Evolutionary conservation across 805 yeast genomes (phyloP).

Genomic region (Saitoella complicata): DNA sequence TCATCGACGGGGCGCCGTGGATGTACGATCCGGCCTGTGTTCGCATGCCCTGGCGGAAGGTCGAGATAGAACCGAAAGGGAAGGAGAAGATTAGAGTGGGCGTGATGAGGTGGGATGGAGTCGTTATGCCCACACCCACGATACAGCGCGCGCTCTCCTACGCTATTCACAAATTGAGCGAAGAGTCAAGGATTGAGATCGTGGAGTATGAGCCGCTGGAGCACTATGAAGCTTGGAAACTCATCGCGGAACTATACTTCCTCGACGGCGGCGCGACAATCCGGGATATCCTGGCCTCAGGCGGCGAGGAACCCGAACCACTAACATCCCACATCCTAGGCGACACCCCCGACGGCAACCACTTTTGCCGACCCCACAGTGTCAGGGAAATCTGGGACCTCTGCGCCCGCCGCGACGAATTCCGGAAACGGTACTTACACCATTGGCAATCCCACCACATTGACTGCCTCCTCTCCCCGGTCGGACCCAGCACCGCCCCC

Average conservation of each 20-base stretch:
- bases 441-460: slow-evolving; percentile 29
- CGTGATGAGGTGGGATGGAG: slow-evolving; percentile 32
- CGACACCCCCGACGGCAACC: slow-evolving; percentile 25
- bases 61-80: slow-evolving; percentile 13
- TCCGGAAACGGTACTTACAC: slow-evolving; percentile 41
- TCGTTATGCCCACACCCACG: slow-evolving; percentile 37
- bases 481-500: slow-evolving; percentile 58
- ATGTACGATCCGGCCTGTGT: slow-evolving; percentile 29
- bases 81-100: slow-evolving; percentile 24
- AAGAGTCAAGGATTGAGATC: slow-evolving; percentile 30
- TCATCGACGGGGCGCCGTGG: slow-evolving; percentile 40
- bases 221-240: slow-evolving; percentile 18
- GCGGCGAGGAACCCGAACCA: slow-evolving; percentile 56
- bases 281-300: slow-evolving; percentile 31
- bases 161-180: slow-evolving; percentile 24
- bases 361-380: slow-evolving; percentile 1
- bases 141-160: slow-evolving; percentile 24
- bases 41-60: slow-evolving; percentile 40
- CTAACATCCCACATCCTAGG: slow-evolving; percentile 37
- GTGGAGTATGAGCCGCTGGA: slow-evolving; percentile 15
- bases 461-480: slow-evolving; percentile 54
- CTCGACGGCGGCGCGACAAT: slow-evolving; percentile 55
- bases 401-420: slow-evolving; percentile 38
- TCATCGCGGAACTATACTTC: slow-evolving; percentile 29
- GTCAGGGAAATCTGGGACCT: slow-evolving; percentile 27